Conservation (phyloP, 768 basidiomycete species). For the Russula brevipes region DNA sequence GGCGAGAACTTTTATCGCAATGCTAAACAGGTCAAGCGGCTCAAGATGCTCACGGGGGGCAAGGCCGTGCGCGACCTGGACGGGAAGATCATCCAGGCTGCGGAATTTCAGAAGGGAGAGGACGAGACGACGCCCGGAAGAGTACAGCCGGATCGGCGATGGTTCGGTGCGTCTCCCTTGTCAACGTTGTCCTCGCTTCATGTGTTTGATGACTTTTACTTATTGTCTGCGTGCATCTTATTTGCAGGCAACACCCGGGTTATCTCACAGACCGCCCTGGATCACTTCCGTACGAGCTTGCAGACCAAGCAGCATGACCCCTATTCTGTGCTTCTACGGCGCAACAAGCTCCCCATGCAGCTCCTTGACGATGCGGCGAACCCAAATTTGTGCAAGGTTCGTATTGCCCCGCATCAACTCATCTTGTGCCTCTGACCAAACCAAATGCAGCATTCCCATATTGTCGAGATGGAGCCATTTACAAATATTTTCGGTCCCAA, state of each 20-base stretch:
- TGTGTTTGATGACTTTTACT: not conserved
- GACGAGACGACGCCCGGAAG: constrained; percentile 84
- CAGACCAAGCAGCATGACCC: constrained; percentile 84
- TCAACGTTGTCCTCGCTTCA: not conserved
- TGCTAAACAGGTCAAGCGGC: constrained; percentile 77
- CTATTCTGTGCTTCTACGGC: constrained; percentile 87
- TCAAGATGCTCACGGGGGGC: constrained; percentile 92
- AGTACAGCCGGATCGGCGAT: constrained; percentile 91
- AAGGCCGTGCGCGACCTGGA: constrained; percentile 87
- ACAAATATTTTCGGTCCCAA: constrained; percentile 93
- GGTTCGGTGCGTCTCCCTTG: constrained; percentile 74
- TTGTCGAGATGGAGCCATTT: constrained; percentile 95
- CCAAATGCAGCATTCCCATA: constrained; percentile 69
- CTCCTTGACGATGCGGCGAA: constrained; percentile 87
- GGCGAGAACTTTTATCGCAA: constrained; percentile 99
- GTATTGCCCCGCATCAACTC: constrained; percentile 13
- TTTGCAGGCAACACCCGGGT: constrained; percentile 90
- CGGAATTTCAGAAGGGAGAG: constrained; percentile 95
- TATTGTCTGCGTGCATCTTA: not conserved
- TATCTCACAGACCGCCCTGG: constrained; percentile 92
- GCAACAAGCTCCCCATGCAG: constrained; percentile 96
- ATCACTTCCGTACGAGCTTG: constrained; percentile 92
- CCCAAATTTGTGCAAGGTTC: constrained; percentile 69
- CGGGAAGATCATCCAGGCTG: constrained; percentile 89
- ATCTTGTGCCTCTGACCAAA: not conserved